Conservation (phyloP, 2,329 filamentous ascomycete genomes). For the Aspergillus caelatus region DNA sequence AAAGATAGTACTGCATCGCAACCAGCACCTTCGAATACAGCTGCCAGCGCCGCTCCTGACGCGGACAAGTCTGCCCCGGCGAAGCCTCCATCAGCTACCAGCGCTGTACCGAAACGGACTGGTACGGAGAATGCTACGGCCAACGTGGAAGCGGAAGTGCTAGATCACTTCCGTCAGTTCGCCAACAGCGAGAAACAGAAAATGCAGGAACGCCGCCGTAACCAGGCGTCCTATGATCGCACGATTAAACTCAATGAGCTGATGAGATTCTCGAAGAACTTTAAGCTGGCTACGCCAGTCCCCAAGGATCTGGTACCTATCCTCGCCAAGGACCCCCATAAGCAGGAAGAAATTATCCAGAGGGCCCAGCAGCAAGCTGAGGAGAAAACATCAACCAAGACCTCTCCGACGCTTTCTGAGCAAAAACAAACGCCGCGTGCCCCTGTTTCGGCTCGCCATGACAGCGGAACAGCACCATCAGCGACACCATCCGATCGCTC, state of each 20-base stretch:
- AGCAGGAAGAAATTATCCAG: constrained; percentile 90
- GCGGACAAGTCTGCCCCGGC: constrained; percentile 27
- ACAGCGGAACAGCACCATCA: constrained; percentile 40
- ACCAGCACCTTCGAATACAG: constrained; percentile 17
- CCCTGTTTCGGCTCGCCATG: constrained; percentile 51
- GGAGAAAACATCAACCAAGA: constrained; percentile 53
- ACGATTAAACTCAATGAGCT: constrained; percentile 91
- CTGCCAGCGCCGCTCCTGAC: constrained; percentile 28
- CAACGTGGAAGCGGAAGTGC: constrained; percentile 63
- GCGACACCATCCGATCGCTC: constrained; percentile 50
- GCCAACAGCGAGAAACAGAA: constrained; percentile 64
- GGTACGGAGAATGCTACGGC: constrained; percentile 57
- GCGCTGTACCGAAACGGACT: constrained; percentile 37
- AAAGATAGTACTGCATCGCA: constrained; percentile 24
- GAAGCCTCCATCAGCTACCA: constrained; percentile 32
- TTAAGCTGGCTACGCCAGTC: constrained; percentile 92
- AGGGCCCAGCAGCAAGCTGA: constrained; percentile 79
- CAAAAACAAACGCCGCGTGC: constrained; percentile 56
- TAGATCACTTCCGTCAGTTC: constrained; percentile 67
- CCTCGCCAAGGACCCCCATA: constrained; percentile 92
- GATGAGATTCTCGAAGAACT: constrained; percentile 90
- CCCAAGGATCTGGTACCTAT: constrained; percentile 91
- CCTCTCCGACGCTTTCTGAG: constrained; percentile 47
- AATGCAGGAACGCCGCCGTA: constrained; percentile 59
- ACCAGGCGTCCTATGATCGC: constrained; percentile 70